phyloP scores from a whole-genome alignment of 257 asterid genomes.

The Scutellaria barbata region DNA sequence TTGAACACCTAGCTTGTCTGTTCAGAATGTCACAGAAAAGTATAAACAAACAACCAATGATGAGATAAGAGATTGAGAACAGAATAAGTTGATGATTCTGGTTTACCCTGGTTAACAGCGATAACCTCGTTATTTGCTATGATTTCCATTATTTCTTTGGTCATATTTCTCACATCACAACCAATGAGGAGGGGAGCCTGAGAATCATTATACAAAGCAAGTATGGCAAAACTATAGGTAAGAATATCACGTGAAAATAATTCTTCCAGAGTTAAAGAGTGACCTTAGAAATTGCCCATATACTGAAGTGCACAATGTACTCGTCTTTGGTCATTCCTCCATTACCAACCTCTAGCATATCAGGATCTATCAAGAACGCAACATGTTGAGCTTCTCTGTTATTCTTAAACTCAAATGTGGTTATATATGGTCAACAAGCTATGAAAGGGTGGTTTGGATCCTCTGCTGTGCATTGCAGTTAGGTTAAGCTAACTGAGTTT shows the following conservation, averaged over 20 bases:
- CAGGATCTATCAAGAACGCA: slow-evolving; percentile 64
- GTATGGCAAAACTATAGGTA: background rate
- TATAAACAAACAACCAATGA: background rate
- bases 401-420: background rate
- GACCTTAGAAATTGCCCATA: slow-evolving; percentile 95
- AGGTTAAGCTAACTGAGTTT: too few species aligned
- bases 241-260: background rate
- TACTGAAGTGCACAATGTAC: slow-evolving; percentile 78
- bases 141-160: slow-evolving; percentile 61
- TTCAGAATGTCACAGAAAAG: slow-evolving; percentile 1
- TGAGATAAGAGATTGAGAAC: background rate
- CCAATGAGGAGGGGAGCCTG: slow-evolving; percentile 95
- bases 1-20: slow-evolving; percentile 80
- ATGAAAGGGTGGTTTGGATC: background rate
- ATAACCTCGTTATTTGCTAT: slow-evolving; percentile 75
- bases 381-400: background rate
- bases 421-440: background rate
- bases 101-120: slow-evolving; percentile 77
- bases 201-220: background rate
- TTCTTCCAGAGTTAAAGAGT: slow-evolving; percentile 1
- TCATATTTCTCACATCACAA: slow-evolving; percentile 71
- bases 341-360: slow-evolving; percentile 98
- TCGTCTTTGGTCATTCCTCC: slow-evolving; percentile 93
- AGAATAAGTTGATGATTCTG: background rate
- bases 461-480: too few species aligned